Conservation (phyloP, 805 yeast genomes). For the Barnettozyma californica region DNA sequence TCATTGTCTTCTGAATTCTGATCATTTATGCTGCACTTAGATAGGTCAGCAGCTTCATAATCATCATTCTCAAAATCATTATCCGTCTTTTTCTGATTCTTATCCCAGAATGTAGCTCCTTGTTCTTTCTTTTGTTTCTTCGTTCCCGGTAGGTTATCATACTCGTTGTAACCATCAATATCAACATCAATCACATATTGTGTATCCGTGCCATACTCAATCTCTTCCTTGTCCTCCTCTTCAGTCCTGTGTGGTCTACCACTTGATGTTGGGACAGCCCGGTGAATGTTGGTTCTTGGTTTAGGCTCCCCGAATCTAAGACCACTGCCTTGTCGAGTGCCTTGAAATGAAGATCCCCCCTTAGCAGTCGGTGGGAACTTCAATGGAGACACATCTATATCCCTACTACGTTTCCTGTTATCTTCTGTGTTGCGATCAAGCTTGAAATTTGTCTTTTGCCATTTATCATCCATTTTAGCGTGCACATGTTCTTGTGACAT, state of each 20-base stretch:
- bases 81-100: not conserved
- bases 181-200: not conserved
- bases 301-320: not conserved
- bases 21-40: no score
- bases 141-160: not conserved
- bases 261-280: not conserved
- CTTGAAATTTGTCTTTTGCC: not conserved
- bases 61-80: no score
- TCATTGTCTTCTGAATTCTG: no score
- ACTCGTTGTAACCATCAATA: not conserved
- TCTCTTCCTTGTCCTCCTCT: constrained; percentile 1
- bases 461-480: not conserved
- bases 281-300: not conserved
- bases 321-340: not conserved
- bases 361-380: not conserved
- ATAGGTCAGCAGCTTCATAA: no score
- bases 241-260: constrained; percentile 2
- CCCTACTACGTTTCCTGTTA: not conserved
- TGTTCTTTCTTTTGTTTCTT: not conserved
- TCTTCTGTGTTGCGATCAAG: not conserved
- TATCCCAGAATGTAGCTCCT: not conserved
- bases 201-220: not conserved
- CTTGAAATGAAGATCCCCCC: not conserved
- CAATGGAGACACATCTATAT: not conserved
- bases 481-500: not conserved